Conservation (phyloP, 176 grass and related monocot species). For the Aegilops speltoides region DNA sequence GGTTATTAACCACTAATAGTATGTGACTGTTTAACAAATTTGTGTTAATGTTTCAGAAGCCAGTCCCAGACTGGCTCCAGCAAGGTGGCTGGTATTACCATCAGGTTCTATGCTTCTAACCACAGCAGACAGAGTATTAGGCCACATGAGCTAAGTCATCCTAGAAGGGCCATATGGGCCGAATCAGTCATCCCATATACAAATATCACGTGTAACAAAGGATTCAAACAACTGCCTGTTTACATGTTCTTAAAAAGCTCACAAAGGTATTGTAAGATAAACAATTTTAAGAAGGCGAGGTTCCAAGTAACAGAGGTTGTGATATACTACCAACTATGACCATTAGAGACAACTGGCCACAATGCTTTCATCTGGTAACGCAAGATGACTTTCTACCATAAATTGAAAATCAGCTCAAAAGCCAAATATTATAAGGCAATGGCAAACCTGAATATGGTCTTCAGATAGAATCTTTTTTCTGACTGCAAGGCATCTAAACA, state of each 20-base stretch:
- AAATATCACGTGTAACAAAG: neutral
- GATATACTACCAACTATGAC: neutral
- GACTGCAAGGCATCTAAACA: constrained; percentile 69
- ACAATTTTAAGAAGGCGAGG: neutral
- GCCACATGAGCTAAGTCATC: neutral
- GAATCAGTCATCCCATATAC: neutral
- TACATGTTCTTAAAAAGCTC: neutral
- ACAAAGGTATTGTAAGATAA: neutral
- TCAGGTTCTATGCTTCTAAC: neutral
- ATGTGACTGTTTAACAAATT: neutral
- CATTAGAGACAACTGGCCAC: neutral
- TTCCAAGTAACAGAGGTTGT: neutral
- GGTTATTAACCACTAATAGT: constrained; percentile 15
- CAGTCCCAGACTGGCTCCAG: neutral
- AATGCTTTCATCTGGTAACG: neutral
- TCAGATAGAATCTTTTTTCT: constrained; percentile 61
- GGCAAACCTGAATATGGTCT: constrained; percentile 70
- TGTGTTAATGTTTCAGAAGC: neutral
- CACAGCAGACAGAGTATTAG: neutral
- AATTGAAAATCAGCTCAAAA: neutral
- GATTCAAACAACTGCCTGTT: neutral
- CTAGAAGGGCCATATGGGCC: neutral
- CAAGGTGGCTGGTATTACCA: neutral
- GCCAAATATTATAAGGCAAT: neutral
- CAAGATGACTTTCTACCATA: constrained; percentile 3